Base-by-base conservation (phyloP, 352 stramenopile species). In the Globisporangium cylindrosporum region DNA sequence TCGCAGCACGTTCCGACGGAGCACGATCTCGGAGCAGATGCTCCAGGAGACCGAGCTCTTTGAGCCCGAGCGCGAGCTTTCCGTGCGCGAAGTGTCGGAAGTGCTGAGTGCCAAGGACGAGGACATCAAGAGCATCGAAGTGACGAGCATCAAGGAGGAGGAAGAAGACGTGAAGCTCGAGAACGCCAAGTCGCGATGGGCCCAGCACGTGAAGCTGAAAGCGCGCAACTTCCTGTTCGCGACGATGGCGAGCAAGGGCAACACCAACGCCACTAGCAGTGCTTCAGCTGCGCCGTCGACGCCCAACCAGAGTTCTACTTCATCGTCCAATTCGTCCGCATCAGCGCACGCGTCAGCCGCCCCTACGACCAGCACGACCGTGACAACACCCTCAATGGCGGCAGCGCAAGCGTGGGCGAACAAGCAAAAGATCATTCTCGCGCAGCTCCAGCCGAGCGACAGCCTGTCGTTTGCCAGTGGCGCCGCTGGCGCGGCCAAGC, bases 141-240 rank as follows among this genome's bases (percentile, higher is more conserved):
- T 93, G 68, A 92, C 86, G 20, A 93, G 85, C 72, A 93, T 94
- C 72, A 96, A 93, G 46, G 80, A 93, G 66, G 85, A 93, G 69
- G 88, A 94, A 53, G 80, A 96, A 62, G 80, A 88, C 48, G 69
- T 91, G 34, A 96, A 94, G 70, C 79, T 90, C 34, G 85, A 92
- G 69, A 90, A 92, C 18, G 88, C 88, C 34, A 89, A 92, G 56
- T 93, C 82, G 9, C 82, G 88, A 20, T 96, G 88, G 88, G 79
- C 88, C 18, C 86, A 94, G 56, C 88, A 96, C 62, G 87, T 96
- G 4, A 94, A 94, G 71, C 73, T 96, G 22, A 93, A 93, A 38
- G 86, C 88, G 24, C 66, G 79, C 7, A 93, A 84, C 63, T 96
- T 96, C 54, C 58, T 96, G 0, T 89, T 90, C 55, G 78, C 75